A percentile compares a stretch with the other conserved stretches of the same genome.
Conservation (phyloP, 768 basidiomycete genomes). For the Auricularia heimuer region DNA sequence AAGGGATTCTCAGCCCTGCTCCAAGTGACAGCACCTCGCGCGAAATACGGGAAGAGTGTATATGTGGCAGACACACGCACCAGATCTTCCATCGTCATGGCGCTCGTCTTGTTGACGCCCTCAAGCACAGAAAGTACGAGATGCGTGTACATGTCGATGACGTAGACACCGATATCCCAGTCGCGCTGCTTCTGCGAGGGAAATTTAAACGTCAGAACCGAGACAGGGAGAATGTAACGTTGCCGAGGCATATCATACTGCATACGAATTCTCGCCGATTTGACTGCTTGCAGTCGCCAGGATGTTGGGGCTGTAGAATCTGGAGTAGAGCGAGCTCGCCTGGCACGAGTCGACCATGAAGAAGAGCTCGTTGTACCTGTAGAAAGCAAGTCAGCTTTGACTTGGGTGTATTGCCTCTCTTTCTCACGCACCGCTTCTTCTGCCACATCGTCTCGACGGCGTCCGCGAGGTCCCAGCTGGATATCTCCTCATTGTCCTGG, state of each 20-base stretch:
- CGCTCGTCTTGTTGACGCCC: slow-evolving; percentile 82
- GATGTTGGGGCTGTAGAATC: slow-evolving; percentile 88
- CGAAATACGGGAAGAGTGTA: not conserved
- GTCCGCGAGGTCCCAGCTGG: slow-evolving; percentile 94
- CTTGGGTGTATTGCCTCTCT: not conserved
- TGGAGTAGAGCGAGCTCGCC: slow-evolving; percentile 90
- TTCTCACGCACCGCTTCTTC: slow-evolving; percentile 63
- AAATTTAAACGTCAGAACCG: not conserved
- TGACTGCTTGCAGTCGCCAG: slow-evolving; percentile 82
- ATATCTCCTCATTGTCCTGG: slow-evolving; percentile 97
- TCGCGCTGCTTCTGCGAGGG: slow-evolving; percentile 85
- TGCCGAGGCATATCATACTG: slow-evolving; percentile 38
- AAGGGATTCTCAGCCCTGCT: too few species aligned
- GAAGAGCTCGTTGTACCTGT: slow-evolving; percentile 86
- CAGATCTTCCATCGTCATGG: slow-evolving; percentile 68
- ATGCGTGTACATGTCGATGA: slow-evolving; percentile 93
- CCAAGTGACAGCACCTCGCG: too few species aligned
- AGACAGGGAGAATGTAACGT: slow-evolving; percentile 3
- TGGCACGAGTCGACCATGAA: slow-evolving; percentile 99
- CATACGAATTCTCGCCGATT: slow-evolving; percentile 86
- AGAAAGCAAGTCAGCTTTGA: not conserved
- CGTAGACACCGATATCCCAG: slow-evolving; percentile 86
- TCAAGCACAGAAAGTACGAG: slow-evolving; percentile 87
- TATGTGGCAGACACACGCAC: slow-evolving; percentile 34
- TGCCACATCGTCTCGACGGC: slow-evolving; percentile 99